Base-by-base conservation (phyloP, 108 stramenopile genomes). In the Fragilariopsis cylindrus region DNA sequence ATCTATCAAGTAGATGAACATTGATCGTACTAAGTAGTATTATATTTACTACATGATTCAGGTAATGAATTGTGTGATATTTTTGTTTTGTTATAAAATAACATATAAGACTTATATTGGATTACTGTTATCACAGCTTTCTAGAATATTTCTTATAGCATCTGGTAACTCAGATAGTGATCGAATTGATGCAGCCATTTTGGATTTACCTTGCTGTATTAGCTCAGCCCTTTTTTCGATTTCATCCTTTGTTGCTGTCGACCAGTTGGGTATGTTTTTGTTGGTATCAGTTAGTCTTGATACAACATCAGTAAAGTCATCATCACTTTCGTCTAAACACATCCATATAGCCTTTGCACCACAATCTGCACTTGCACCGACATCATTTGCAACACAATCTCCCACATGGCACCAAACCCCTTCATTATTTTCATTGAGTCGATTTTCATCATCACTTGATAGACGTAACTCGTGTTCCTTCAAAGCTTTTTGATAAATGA, bases 381-480 rank as follows among this genome's bases (percentile, higher is more conserved):
- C 85, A 75, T 92, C 91, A 75, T 92, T 88, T 18, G 84, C 87
- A 62, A 92, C 73, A 75, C 84, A 84, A 78, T 92, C 91, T 4
- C 91, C 91, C 9, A 92, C 84, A 79, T 92, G 92, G 65, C 80
- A 60, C 92, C 92, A 92, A 15, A 57, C 12, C 40, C 4, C 5
- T 53, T 21, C 4, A 70, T 71, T 4, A 41, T 45, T 16, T 62
- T 13, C 5, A 47, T 50, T 4, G 52, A 16, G 40, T 74, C 73
- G 52, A 8, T 30, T 2, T 13, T 57, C 7, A 18, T 42, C 48
- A 18, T 60, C 30, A 43, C 69, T 60, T 30, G 30, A 47, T 67
- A 44, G 16, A 39, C 67, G 49, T 47, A n/a, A 53, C 15, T n/a
- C 9, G 60, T 71, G 86, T 49, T 66, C 44, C 1, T 72, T 41